Percentiles rank a stretch among this genome's conserved stretches.
Evolutionary conservation across 2,329 filamentous ascomycete genomes (phyloP).

Genomic region (Cercospora sp.): DNA sequence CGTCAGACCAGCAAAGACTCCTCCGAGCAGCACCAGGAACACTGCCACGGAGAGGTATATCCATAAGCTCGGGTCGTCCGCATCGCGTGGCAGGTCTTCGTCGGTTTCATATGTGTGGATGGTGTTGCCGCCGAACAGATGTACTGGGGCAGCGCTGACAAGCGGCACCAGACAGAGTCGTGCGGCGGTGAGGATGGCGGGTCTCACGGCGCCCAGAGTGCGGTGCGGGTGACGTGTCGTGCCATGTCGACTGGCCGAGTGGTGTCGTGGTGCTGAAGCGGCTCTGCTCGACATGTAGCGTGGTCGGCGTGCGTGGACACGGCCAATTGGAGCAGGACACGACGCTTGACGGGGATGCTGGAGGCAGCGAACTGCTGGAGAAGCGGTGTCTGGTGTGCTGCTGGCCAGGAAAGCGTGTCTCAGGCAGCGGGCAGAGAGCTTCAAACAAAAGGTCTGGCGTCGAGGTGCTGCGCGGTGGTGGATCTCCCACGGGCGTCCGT

Average conservation of each 20-base stretch:
- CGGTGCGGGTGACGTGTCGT: neutral
- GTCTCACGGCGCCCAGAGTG: slow-evolving; percentile 20
- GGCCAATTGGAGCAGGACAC: neutral
- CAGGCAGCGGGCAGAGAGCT: neutral
- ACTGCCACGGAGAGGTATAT: slow-evolving; percentile 77
- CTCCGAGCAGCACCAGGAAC: slow-evolving; percentile 79
- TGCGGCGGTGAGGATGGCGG: slow-evolving; percentile 25
- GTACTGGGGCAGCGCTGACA: slow-evolving; percentile 23
- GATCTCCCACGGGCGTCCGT: neutral
- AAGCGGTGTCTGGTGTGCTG: neutral
- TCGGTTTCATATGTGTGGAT: slow-evolving; percentile 18
- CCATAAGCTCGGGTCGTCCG: slow-evolving; percentile 67
- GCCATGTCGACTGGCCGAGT: slow-evolving; percentile 4
- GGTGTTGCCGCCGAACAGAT: slow-evolving; percentile 13
- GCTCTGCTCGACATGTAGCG: slow-evolving; percentile 6
- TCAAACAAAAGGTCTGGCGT: neutral
- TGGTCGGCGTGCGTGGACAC: neutral
- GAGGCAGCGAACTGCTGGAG: neutral
- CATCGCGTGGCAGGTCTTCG: slow-evolving; percentile 33
- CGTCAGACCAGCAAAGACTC: slow-evolving; percentile 91
- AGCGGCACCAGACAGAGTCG: slow-evolving; percentile 27
- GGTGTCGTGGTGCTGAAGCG: neutral
- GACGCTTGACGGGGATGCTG: neutral
- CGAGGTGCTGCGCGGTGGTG: neutral
- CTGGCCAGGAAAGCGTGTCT: neutral